Conservation (phyloP, 495 filamentous ascomycete genomes). For the Trichoderma erinaceum region DNA sequence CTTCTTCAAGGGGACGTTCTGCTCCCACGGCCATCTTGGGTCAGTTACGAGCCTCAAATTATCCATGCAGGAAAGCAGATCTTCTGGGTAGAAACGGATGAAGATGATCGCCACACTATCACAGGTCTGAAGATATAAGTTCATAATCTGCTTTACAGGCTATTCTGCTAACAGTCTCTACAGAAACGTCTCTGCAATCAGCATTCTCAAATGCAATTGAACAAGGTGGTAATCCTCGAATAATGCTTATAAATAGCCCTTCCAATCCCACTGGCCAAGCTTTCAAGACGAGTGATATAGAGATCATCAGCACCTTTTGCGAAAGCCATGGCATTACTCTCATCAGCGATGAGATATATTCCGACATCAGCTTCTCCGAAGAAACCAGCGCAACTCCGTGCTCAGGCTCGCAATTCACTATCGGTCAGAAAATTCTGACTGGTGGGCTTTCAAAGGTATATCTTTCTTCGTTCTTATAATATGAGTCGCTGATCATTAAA, state of each 20-base stretch:
- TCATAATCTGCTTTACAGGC: neutral
- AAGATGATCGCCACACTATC: neutral
- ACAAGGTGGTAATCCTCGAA: neutral
- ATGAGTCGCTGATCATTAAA: too few relatives aligned
- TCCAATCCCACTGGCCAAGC: neutral
- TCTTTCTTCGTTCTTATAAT: too few relatives aligned
- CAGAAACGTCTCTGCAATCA: neutral
- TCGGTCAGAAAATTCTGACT: neutral
- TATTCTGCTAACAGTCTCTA: neutral
- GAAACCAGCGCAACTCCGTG: neutral
- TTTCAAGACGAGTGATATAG: neutral
- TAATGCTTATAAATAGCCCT: neutral
- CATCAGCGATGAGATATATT: neutral
- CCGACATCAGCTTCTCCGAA: neutral
- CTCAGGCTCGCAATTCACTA: neutral
- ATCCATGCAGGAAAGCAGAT: neutral
- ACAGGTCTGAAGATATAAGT: neutral
- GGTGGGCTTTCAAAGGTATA: neutral
- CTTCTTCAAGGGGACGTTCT: neutral
- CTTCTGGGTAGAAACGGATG: neutral
- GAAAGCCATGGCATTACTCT: neutral
- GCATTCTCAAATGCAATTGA: neutral
- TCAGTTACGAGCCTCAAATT: neutral
- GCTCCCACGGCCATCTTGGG: neutral
- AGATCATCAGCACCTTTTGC: neutral